phyloP scores from a whole-genome alignment of 73 alveolate species.

The Symbiodinium pilosum region DNA sequence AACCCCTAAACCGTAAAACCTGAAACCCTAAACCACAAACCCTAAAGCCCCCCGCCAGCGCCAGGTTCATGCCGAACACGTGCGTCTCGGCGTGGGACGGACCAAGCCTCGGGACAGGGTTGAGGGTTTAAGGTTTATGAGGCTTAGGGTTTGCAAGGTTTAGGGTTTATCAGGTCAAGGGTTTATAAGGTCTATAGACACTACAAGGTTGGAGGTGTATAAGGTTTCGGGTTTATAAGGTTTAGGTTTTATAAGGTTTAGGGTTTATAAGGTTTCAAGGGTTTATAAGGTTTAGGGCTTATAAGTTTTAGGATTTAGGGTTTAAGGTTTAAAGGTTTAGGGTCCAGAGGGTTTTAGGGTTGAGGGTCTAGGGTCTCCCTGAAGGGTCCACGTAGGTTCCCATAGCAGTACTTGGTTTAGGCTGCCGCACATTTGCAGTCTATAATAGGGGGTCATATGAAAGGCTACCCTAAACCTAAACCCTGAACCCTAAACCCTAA shows the following conservation, averaged over 20 bases:
- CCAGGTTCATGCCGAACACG: slow-evolving; percentile 82
- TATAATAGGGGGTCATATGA: background rate
- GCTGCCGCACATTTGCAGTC: background rate
- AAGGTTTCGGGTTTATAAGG: background rate
- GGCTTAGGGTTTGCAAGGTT: background rate
- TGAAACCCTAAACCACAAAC: background rate
- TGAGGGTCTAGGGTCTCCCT: background rate
- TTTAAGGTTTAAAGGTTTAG: background rate
- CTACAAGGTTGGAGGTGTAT: background rate
- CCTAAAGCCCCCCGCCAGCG: slow-evolving; percentile 24
- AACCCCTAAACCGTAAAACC: background rate
- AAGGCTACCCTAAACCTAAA: no score
- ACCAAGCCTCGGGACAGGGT: slow-evolving; percentile 8
- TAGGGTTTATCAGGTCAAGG: background rate
- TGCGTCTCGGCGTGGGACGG: slow-evolving; percentile 51
- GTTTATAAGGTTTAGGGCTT: background rate
- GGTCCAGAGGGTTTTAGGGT: background rate
- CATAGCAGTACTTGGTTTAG: background rate
- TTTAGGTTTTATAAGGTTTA: background rate
- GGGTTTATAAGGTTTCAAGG: background rate
- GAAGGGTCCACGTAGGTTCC: background rate
- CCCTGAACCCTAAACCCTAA: no score
- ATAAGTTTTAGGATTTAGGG: background rate
- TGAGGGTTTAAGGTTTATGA: no score
- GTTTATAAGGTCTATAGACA: background rate